Evolutionary conservation across 1,284 basidiomycete genomes (phyloP).

Genomic region (Leccinum variabile): DNA sequence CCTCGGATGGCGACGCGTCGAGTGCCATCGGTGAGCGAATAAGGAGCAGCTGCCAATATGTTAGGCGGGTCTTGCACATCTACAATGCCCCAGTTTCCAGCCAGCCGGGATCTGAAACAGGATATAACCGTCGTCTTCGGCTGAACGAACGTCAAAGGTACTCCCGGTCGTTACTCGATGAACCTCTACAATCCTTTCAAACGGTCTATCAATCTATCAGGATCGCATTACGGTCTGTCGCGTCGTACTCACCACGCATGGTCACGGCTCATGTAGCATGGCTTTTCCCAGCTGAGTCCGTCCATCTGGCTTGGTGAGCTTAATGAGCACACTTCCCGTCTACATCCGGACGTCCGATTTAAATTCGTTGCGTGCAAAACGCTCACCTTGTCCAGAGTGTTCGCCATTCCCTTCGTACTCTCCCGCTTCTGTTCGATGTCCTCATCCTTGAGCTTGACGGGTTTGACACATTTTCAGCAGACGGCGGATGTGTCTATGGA

Average conservation of each 20-base stretch:
- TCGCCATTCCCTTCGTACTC: no score
- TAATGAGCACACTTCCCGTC: no score
- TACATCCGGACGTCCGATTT: no score
- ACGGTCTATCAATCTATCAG: background rate
- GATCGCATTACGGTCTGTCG: no score
- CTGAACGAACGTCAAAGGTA: constrained; percentile 18
- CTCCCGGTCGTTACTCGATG: constrained; percentile 27
- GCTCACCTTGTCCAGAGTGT: no score
- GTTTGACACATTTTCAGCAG: no score
- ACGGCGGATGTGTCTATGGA: no score
- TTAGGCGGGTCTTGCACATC: constrained; percentile 29
- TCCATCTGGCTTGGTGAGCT: no score
- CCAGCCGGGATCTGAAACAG: constrained; percentile 29
- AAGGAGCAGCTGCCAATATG: constrained; percentile 21
- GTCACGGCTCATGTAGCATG: constrained; percentile 37
- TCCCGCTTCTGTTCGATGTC: no score
- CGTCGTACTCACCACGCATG: constrained; percentile 32
- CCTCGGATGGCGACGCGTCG: constrained; percentile 59
- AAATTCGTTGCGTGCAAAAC: no score
- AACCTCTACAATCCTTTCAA: constrained; percentile 29
- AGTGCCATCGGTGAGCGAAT: constrained; percentile 35
- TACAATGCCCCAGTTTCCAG: constrained; percentile 32
- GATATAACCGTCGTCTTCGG: background rate
- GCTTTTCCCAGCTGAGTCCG: constrained; percentile 24
- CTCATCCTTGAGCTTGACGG: no score